Base-by-base conservation (phyloP, 108 stramenopile genomes). In the Cyclostephanos tholiformis region DNA sequence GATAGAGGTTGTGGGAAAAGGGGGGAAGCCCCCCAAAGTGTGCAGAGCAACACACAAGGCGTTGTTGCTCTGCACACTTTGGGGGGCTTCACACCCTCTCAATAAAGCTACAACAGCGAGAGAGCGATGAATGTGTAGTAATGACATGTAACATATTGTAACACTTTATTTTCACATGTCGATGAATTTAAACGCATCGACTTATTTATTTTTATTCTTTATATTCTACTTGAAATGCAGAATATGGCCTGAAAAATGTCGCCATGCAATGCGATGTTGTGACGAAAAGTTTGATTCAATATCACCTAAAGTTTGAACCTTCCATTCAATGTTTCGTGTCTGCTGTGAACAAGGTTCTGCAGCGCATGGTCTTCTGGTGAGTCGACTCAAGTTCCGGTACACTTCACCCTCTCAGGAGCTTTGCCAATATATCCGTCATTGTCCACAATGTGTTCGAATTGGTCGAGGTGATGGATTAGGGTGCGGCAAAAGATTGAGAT, bases 401-500 rank as follows among this genome's bases (percentile, higher is more conserved):
- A 63, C 43, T 50, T 78, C 41, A 64, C 50, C 19, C 27, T 52
- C 19, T 6, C 22, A 2, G 66, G 50, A 39, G 69, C 66, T 16
- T 53, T 36, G 7, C 71, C 77, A 27, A 35, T 49, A 48, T 77
- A 77, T 1, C 76, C 58, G 48, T 57, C 60, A 63, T 77, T 69
- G 46, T 57, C 76, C 46, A 64, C 69, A 14, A 67, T 62, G 5
- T 8, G 52, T 29, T 77, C 62, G 53, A 30, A 20, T 1, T 8
- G 20, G 23, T 52, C 69, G 20, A 77, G 52, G 60, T 22, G 35
- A 13, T 51, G n/a, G n/a, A n/a, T n/a, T n/a, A n/a, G 23, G 4
- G 63, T 32, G 14, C 49, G 30, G 10, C 60, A 32, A 53, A 71
- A 70, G 32, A 77, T 77, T n/a, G n/a, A n/a, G n/a, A 41, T 25